Evolutionary conservation across 1,139 yeast species (phyloP).

Genomic region (Debaryomyces psychrophilus): DNA sequence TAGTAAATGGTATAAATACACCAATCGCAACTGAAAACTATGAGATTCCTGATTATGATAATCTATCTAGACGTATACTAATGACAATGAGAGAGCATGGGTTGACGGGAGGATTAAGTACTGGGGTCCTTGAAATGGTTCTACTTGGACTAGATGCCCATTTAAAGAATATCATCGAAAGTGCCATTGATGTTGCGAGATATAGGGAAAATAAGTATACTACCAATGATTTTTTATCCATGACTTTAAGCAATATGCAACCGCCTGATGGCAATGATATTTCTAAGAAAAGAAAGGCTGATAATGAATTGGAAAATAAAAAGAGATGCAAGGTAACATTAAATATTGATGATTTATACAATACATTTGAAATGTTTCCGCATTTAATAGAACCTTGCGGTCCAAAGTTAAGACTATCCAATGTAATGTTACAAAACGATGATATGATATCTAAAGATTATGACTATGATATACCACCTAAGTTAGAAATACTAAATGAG

Average conservation of each 20-base stretch:
- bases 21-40: conserved; percentile 78
- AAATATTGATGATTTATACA: conserved; percentile 66
- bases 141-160: conserved; percentile 79
- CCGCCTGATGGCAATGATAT: conserved; percentile 12
- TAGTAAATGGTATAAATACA: conserved; percentile 83
- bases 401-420: conserved; percentile 53
- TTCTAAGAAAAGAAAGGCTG: conserved; percentile 23
- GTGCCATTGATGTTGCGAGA: conserved; percentile 71
- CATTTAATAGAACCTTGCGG: conserved; percentile 71
- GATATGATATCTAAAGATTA: conserved; percentile 41
- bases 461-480: conserved; percentile 49
- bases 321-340: conserved; percentile 42
- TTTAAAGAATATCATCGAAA: conserved; percentile 72
- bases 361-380: conserved; percentile 66
- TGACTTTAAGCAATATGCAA: conserved; percentile 19
- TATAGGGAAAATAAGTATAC: conserved; percentile 59
- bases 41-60: conserved; percentile 82
- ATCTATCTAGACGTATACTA: conserved; percentile 67
- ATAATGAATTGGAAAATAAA: conserved; percentile 25
- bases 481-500: conserved; percentile 22
- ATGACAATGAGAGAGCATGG: conserved; percentile 94
- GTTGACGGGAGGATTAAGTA: conserved; percentile 75
- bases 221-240: conserved; percentile 37
- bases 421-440: conserved; percentile 62
- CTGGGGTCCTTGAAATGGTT: conserved; percentile 75